Evolutionary conservation across 306 rosid species (phyloP).

Genomic region (Acacia melanoxylon): DNA sequence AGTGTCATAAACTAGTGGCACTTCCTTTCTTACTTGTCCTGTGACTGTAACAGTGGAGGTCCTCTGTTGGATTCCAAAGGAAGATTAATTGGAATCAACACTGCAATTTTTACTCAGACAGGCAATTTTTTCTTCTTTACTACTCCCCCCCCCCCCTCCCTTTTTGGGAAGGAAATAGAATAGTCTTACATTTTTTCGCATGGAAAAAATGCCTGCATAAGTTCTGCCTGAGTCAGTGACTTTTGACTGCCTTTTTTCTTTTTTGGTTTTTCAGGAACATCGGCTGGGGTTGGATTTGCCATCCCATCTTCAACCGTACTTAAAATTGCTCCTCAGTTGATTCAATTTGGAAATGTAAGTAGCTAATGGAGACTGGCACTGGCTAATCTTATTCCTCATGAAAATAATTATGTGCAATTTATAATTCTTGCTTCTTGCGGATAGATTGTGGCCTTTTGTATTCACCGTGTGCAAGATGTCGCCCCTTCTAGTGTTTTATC

Average conservation of each 20-base stretch:
- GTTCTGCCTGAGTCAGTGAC: slow-evolving; percentile 19
- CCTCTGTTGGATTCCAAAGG: slow-evolving; percentile 92
- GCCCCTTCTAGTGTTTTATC: slow-evolving; percentile 18
- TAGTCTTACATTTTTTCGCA: background rate
- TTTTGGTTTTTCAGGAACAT: slow-evolving; percentile 67
- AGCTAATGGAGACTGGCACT: background rate
- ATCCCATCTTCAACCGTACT: slow-evolving; percentile 86
- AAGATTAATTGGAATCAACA: slow-evolving; percentile 83
- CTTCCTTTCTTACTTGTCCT: slow-evolving; percentile 35
- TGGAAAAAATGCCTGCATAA: slow-evolving; percentile 19
- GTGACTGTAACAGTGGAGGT: slow-evolving; percentile 73
- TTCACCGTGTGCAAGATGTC: background rate
- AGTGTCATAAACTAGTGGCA: background rate
- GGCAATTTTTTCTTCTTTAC: slow-evolving; percentile 42
- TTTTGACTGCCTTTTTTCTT: background rate
- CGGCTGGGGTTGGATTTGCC: slow-evolving; percentile 99
- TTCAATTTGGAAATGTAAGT: slow-evolving; percentile 80
- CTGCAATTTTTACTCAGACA: slow-evolving; percentile 94
- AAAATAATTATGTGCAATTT: background rate
- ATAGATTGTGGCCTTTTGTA: background rate
- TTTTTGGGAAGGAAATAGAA: slow-evolving; percentile 3
- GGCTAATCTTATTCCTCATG: slow-evolving; percentile 13
- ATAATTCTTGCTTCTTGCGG: slow-evolving; percentile 7
- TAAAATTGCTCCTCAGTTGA: slow-evolving; percentile 83
- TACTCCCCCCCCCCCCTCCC: background rate